Evolutionary conservation across 2,329 filamentous ascomycete species (phyloP), one percentile per base, ranked within the genome.

Genomic region (Ambrosiella beaveri): DNA sequence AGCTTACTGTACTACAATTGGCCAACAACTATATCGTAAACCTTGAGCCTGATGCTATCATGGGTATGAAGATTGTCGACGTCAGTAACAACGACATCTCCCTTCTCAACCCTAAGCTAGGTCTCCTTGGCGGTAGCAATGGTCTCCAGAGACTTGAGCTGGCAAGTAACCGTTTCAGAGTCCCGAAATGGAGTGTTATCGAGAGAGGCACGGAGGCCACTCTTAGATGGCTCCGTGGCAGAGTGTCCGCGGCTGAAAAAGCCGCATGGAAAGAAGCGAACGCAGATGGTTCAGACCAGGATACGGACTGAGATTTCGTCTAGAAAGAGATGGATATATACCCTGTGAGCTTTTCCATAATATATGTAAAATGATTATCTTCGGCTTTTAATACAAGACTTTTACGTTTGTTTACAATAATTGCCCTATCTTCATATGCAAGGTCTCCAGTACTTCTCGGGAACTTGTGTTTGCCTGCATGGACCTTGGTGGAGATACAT

Each of bases 141-240:
- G 71, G 81, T 64, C 62, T 80, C 71, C 72, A 85, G 75, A 69
- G 78, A 57, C 72, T 96, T 8, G 85, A 95, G 53, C 85, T 95
- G 3, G 80, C 79, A 36, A 89, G 89, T 0, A 97, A 97, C 67
- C 77, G 82, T 38, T 97, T 97, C 71, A 78, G 88, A 38, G 88
- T 96, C 38, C 91, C 91, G 0, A 81, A 86, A 59, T 90, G 85
- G 73, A 86, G 85, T 62, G 78, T 95, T 6, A 71, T 97, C 53
- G 86, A 91, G 61, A 86, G 88, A 62, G 91, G 91, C 0, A 96
- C 90, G 0, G 88, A 95, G 64, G 85, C 87, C 1, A 84, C 88
- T 0, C 71, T 96, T 63, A 76, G 82, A 54, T 95, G 88, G 85
- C 69, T 96, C 55, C 78, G 86, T 61, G 85, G 88, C 36, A 78